A percentile compares a stretch with the other conserved stretches of the same genome.
These are phyloP conservation scores for Paramecium octaurelia DNA, from an alignment of 73 alveolate genomes.

Conservation along the genomic window DNA sequence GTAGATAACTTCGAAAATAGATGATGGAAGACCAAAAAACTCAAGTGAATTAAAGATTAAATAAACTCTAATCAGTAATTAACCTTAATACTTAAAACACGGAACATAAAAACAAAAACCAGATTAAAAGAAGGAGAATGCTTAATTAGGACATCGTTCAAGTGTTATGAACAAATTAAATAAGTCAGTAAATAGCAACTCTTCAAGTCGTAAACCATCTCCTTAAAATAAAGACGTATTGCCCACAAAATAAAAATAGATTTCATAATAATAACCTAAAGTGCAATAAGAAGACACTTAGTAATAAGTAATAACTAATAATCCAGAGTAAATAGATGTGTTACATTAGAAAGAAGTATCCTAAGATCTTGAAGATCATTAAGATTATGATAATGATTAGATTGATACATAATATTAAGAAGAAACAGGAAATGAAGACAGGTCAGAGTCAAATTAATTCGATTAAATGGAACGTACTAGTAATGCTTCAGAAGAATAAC, in stretches of 20 bases:
- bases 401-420: background rate
- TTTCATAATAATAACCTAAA: background rate
- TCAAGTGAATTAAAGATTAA: background rate
- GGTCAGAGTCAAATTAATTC: background rate
- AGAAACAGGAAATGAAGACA: background rate
- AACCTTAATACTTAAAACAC: background rate
- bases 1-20: background rate
- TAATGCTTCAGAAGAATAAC: background rate
- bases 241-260: background rate
- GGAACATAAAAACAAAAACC: background rate
- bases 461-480: background rate
- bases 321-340: background rate
- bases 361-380: background rate
- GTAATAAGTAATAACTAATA: background rate
- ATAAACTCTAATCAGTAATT: background rate
- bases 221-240: background rate
- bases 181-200: background rate
- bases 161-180: background rate
- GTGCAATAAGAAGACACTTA: background rate
- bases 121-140: background rate
- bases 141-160: background rate
- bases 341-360: background rate
- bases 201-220: background rate
- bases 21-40: background rate
- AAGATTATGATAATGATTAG: background rate